A percentile compares a stretch with the other conserved stretches of the same genome.
Evolutionary conservation across 352 stramenopile species (phyloP).

Genomic region (Aphanomyces stellatus): DNA sequence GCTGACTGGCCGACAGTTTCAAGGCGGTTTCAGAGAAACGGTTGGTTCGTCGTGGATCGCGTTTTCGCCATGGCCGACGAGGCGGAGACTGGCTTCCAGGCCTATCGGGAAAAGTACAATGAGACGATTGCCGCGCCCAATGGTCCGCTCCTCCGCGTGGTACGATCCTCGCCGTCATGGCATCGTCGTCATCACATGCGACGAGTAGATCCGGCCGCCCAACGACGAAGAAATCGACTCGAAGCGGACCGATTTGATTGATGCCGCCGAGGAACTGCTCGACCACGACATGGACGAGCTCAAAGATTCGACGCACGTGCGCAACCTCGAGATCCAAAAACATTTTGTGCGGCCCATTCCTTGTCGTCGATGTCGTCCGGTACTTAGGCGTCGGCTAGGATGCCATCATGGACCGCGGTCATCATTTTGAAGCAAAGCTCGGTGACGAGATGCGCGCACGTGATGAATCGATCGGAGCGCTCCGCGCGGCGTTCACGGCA

Average conservation of each 20-base stretch:
- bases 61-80: constrained; percentile 2
- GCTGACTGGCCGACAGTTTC: neutral
- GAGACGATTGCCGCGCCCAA: constrained; percentile 43
- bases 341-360: constrained; percentile 44
- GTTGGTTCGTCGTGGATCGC: too few species aligned
- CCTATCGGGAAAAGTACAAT: constrained; percentile 41
- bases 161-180: constrained; percentile 7
- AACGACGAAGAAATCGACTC: constrained; percentile 60
- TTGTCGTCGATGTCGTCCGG: neutral
- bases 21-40: neutral
- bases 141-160: constrained; percentile 33
- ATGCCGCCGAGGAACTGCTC: constrained; percentile 60
- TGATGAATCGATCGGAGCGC: constrained; percentile 39
- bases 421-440: constrained; percentile 41
- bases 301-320: constrained; percentile 60
- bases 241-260: constrained; percentile 62
- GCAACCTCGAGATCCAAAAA: constrained; percentile 78
- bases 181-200: too few species aligned
- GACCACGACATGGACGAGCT: constrained; percentile 78
- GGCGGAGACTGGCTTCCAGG: constrained; percentile 22
- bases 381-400: constrained; percentile 27
- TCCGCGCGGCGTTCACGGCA: constrained; percentile 16
- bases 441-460: constrained; percentile 45
- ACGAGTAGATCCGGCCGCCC: constrained; percentile 43
- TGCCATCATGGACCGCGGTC: constrained; percentile 54